A percentile compares a stretch with the other conserved stretches of the same genome.
These are phyloP conservation scores for Brassica napus DNA, from an alignment of 345 rosid genomes.

Conservation along the genomic window Da-Ae NC_063449.1:32184501-32185000, in stretches of 20 bases:
- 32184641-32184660: constrained; percentile 55
- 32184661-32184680: constrained; percentile 81
- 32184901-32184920: constrained; percentile 93
- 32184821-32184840: neutral
- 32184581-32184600: constrained; percentile 29
- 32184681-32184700: constrained; percentile 96
- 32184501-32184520: constrained; percentile 82
- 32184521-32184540: constrained; percentile 76
- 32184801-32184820: neutral
- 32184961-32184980: constrained; percentile 93
- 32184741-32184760: constrained; percentile 99
- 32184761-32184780: constrained; percentile 97
- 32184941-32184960: constrained; percentile 93
- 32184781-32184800: constrained; percentile 90
- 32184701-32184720: constrained; percentile 98
- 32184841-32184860: neutral
- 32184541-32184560: constrained; percentile 55
- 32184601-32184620: no score
- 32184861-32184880: constrained; percentile 43
- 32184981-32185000: constrained; percentile 96
- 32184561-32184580: constrained; percentile 20
- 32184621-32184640: no score
- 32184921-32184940: constrained; percentile 97
- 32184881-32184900: constrained; percentile 95
- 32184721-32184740: constrained; percentile 92